phyloP scores from a whole-genome alignment of 257 asterid genomes.

The Thymus quinquecostatus region DNA sequence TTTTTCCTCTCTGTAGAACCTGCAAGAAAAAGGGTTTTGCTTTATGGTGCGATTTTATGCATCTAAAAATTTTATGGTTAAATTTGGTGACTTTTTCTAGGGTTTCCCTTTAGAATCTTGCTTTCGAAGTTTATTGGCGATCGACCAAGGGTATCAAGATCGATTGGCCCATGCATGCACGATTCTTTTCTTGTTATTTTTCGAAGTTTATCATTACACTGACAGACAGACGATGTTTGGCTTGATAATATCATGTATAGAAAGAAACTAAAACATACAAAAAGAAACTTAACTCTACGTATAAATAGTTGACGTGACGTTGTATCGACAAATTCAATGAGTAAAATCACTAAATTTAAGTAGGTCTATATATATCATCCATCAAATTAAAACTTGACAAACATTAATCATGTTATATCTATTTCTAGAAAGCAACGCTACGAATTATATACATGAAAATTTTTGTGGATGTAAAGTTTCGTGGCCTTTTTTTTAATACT shows the following conservation, averaged over 20 bases:
- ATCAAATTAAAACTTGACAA: too few species aligned
- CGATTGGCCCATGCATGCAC: constrained; percentile 30
- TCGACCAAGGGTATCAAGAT: constrained; percentile 39
- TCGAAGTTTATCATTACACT: too few species aligned
- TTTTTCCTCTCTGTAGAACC: constrained; percentile 24
- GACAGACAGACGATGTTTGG: too few species aligned
- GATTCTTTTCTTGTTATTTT: neutral
- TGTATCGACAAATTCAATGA: too few species aligned
- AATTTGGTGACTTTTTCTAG: constrained; percentile 31
- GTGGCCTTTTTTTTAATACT: constrained; percentile 23
- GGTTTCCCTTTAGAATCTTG: constrained; percentile 44
- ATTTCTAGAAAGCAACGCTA: constrained; percentile 28
- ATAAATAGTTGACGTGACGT: too few species aligned
- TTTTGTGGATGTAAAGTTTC: constrained; percentile 27
- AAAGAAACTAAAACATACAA: too few species aligned
- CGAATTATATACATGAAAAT: neutral
- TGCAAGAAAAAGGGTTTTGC: constrained; percentile 39
- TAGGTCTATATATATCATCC: too few species aligned
- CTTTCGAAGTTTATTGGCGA: constrained; percentile 45
- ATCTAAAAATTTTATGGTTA: constrained; percentile 33
- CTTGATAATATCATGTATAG: too few species aligned
- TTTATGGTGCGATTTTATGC: constrained; percentile 40
- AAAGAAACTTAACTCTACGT: too few species aligned
- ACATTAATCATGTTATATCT: neutral
- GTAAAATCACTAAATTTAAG: neutral